Evolutionary conservation across 495 filamentous ascomycete species (phyloP), one percentile per base, ranked within the genome.

Genomic region (Xylaria telfairii): DNA sequence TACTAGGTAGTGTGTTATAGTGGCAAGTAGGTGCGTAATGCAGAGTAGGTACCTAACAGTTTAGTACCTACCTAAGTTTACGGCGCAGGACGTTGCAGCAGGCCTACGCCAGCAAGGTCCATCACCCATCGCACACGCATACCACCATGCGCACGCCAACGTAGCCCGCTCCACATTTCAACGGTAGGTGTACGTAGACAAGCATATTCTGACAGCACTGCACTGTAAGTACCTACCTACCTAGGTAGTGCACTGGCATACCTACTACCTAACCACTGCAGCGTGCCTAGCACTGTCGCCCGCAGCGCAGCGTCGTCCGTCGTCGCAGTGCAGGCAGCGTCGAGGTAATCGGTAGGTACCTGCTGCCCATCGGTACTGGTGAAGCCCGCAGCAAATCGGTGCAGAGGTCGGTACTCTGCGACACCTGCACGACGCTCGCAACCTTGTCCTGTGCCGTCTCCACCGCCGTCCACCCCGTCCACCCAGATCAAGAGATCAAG

Each of bases 141-240:
- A 63, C 60, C 60, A 63, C 41, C 41, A 46, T 63, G 60, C 26
- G 60, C 60, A 63, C 24, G 39, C 39, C 60, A 44, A 63, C 60
- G 60, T 7, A 63, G 41, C 41, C 60, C n/a, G 60, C 32, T 26
- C 60, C 60, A 63, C 41, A 30, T 54, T 30, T 30, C 12, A 46
- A 4, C 10, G 21, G 24, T 53, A 53, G 4, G 9, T 1, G 24
- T 51, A 24, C 10, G 13, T 44, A 44, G 1, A 21, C 2, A 17
- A 24, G 7, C n/a, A 21, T 49, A 49, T 7, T 7, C n/a, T 49
- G n/a, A n/a, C n/a, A n/a, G n/a, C n/a, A n/a, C 7, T 10, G 39
- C 13, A 42, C 42, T 46, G 6, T 5, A 5, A 46, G 13, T 17
- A 46, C 13, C 3, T 46, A 46, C 8, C 42, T 17, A 17, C 39